Evolutionary conservation across 2,329 filamentous ascomycete species (phyloP), one percentile per base, ranked within the genome.

Genomic region (Colletotrichum sp.): DNA sequence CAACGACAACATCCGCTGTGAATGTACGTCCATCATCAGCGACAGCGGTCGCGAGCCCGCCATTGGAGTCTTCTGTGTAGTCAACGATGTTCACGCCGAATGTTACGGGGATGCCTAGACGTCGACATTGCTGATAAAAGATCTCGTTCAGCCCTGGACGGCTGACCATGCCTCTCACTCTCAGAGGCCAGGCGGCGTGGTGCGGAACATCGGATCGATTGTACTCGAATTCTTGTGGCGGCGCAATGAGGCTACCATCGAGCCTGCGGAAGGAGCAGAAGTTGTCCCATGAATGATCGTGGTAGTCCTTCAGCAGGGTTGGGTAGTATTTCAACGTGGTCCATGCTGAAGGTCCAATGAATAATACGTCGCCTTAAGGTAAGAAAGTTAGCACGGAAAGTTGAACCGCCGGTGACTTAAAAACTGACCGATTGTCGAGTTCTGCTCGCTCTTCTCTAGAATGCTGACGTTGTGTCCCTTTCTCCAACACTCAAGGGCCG

Each of bases 401-500:
- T 18, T 34, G 8, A 39, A 5, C 5, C 27, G 1, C 6, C 2
- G 8, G 27, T 15, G 2, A 34, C 28, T 1, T 27, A 8, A 60
- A 12, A n/a, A 66, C 66, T 10, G 56, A 58, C 66, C 66, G 25
- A 62, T 70, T 15, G 60, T 55, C 7, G 70, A 71, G 70, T 66
- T 71, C 13, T 58, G 7, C 9, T 27, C 9, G 34, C 18, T 60
- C 13, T 71, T 66, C 34, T 60, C 62, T 10, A 60, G 2, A 16
- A 66, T 18, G 15, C 32, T 55, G 25, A 67, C 61, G 8, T 60
- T 60, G 32, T 71, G 61, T 5, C 70, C 70, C 15, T 71, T 71
- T 48, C 64, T 71, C 70, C 62, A 66, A 8, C 61, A 71, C 18
- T 71, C 70, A 15, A 71, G 32, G 13, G 70, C 61, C 2, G 62